A percentile compares a stretch with the other conserved stretches of the same genome.
Conservation (phyloP, 208 protist genomes). For the Leishmania amazonensis region DNA sequence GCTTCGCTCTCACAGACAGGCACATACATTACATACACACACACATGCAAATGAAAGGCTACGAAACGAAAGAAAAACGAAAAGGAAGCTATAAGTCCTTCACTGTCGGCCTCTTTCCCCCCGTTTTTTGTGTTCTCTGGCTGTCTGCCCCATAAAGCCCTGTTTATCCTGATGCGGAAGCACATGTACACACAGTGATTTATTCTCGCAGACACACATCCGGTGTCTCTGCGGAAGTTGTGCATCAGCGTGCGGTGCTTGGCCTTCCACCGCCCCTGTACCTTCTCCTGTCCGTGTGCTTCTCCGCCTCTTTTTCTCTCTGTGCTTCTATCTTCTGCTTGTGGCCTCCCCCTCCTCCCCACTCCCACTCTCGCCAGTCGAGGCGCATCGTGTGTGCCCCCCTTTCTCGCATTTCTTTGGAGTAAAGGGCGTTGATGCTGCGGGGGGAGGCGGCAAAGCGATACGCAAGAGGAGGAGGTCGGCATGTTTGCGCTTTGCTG, state of each 20-base stretch:
- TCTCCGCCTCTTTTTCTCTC: neutral
- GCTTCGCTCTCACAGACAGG: neutral
- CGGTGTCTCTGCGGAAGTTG: neutral
- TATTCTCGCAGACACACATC: neutral
- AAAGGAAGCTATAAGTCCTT: neutral
- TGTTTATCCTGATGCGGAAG: neutral
- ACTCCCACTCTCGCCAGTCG: neutral
- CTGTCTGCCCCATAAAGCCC: neutral
- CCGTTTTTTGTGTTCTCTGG: constrained; percentile 1
- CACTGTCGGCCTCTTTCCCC: neutral
- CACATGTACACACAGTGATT: neutral
- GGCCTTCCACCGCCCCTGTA: neutral
- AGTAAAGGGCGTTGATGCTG: neutral
- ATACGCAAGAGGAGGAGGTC: neutral
- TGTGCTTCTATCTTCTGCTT: neutral
- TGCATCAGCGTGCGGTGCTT: neutral
- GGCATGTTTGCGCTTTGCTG: neutral
- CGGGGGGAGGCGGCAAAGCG: neutral
- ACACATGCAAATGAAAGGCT: constrained; percentile 9
- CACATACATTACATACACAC: neutral
- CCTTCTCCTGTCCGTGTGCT: neutral
- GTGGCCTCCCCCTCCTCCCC: neutral
- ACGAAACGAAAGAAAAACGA: neutral
- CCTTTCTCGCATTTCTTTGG: neutral
- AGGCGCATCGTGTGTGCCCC: neutral